Percentiles rank a stretch among this genome's conserved stretches.
Evolutionary conservation across 345 rosid genomes (phyloP).

Genomic region (Citrus australasica): DNA sequence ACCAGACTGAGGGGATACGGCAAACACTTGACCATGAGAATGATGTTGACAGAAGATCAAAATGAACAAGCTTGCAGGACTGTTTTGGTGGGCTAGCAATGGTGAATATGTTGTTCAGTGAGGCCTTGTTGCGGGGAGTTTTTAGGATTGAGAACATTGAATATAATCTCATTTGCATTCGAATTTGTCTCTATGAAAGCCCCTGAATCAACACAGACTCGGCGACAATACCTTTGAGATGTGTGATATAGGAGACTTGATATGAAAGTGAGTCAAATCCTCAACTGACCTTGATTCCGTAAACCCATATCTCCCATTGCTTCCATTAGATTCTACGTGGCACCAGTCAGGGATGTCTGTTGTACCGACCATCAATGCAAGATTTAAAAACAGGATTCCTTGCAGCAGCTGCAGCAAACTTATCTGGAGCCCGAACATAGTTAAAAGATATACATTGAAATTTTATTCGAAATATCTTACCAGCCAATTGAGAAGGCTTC

Average conservation of each 20-base stretch:
- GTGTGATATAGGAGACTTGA: slow-evolving; percentile 53
- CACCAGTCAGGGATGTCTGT: slow-evolving; percentile 67
- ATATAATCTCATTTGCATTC: too few relatives aligned
- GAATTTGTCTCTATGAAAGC: too few relatives aligned
- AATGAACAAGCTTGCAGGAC: too few relatives aligned
- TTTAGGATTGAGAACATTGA: too few relatives aligned
- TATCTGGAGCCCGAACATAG: slow-evolving; percentile 35
- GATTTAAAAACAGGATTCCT: slow-evolving; percentile 87
- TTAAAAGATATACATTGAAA: too few relatives aligned
- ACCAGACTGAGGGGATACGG: not conserved
- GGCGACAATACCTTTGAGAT: too few relatives aligned
- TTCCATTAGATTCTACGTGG: slow-evolving; percentile 64
- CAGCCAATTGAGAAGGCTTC: too few relatives aligned
- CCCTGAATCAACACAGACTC: too few relatives aligned
- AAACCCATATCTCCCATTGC: slow-evolving; percentile 30
- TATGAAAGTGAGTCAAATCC: slow-evolving; percentile 54
- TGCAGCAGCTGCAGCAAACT: slow-evolving; percentile 75
- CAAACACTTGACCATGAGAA: not conserved
- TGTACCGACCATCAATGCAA: slow-evolving; percentile 51
- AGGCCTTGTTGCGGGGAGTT: too few relatives aligned
- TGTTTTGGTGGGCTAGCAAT: too few relatives aligned
- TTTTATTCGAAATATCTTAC: too few relatives aligned
- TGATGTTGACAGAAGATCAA: not conserved
- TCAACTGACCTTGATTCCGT: slow-evolving; percentile 70
- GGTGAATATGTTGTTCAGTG: too few relatives aligned